Percentiles rank a stretch among this genome's conserved stretches.
These are phyloP conservation scores for Phlebopus sp. DNA, from an alignment of 1,284 basidiomycete species.

Conservation along the genomic window DNA sequence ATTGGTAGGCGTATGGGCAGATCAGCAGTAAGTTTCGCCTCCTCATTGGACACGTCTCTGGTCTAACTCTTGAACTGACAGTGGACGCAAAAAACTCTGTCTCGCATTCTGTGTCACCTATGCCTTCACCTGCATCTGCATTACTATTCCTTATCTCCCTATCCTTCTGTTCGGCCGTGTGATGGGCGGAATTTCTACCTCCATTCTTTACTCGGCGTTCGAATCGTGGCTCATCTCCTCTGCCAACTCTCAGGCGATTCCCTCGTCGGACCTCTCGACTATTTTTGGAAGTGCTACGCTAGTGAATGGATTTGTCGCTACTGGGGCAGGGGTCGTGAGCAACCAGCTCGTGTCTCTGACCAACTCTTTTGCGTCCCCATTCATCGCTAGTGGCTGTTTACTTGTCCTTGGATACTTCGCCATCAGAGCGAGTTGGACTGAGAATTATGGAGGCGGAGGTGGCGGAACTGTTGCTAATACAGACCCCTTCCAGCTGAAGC, in stretches of 20 bases:
- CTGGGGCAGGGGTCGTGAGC: slow-evolving; percentile 60
- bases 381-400: slow-evolving; percentile 57
- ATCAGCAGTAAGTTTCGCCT: slow-evolving; percentile 55
- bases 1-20: slow-evolving; percentile 71
- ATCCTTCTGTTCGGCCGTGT: slow-evolving; percentile 60
- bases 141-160: slow-evolving; percentile 54
- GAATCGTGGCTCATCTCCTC: slow-evolving; percentile 73
- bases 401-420: slow-evolving; percentile 54
- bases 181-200: slow-evolving; percentile 66
- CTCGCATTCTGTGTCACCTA: slow-evolving; percentile 68
- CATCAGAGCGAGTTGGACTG: slow-evolving; percentile 58
- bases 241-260: slow-evolving; percentile 47
- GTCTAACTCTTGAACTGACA: slow-evolving; percentile 6
- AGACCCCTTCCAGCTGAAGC: slow-evolving; percentile 50
- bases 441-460: slow-evolving; percentile 60
- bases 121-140: slow-evolving; percentile 53
- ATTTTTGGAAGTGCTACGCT: slow-evolving; percentile 72
- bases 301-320: slow-evolving; percentile 69
- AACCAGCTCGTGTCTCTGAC: slow-evolving; percentile 55
- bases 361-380: slow-evolving; percentile 56
- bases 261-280: slow-evolving; percentile 57
- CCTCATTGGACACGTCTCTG: neutral
- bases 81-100: slow-evolving; percentile 66
- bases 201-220: slow-evolving; percentile 72
- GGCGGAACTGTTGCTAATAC: slow-evolving; percentile 24